Percentiles rank a stretch among this genome's conserved stretches.
Conservation (phyloP, 1,284 basidiomycete species). For the Gymnopus androsaceus region DNA sequence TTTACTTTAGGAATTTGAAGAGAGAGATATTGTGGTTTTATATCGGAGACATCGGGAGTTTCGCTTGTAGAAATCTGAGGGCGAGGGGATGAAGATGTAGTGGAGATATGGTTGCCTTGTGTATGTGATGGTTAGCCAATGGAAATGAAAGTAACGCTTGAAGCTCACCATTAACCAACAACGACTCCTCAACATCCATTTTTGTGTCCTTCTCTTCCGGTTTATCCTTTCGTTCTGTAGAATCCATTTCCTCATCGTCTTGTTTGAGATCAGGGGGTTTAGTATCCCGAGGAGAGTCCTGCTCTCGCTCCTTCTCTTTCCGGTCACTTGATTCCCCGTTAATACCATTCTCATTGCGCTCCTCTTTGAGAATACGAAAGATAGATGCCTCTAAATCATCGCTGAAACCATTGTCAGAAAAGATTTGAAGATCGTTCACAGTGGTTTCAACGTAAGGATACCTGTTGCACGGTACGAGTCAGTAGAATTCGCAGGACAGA, state of each 20-base stretch:
- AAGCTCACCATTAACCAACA: background rate
- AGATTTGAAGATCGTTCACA: slow-evolving; percentile 51
- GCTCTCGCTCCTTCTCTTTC: background rate
- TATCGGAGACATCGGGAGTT: background rate
- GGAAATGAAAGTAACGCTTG: background rate
- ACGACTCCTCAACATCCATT: background rate
- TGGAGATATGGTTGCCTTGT: background rate
- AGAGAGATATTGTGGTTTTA: background rate
- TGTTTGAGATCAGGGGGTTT: background rate
- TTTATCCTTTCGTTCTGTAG: background rate
- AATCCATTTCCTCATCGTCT: background rate
- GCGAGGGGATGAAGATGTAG: background rate
- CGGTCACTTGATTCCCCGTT: background rate
- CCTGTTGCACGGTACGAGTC: slow-evolving; percentile 28
- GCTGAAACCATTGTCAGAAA: slow-evolving; percentile 53
- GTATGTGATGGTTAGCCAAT: background rate
- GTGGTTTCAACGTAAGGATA: slow-evolving; percentile 67
- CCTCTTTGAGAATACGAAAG: slow-evolving; percentile 43
- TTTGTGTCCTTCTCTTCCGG: background rate
- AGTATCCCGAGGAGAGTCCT: background rate
- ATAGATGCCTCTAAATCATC: slow-evolving; percentile 45
- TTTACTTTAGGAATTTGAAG: background rate
- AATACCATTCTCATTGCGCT: slow-evolving; percentile 17
- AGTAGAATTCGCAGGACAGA: background rate
- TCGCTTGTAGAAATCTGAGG: background rate